Conservation (phyloP, 495 filamentous ascomycete species). For the Letharia columbiana region DNA sequence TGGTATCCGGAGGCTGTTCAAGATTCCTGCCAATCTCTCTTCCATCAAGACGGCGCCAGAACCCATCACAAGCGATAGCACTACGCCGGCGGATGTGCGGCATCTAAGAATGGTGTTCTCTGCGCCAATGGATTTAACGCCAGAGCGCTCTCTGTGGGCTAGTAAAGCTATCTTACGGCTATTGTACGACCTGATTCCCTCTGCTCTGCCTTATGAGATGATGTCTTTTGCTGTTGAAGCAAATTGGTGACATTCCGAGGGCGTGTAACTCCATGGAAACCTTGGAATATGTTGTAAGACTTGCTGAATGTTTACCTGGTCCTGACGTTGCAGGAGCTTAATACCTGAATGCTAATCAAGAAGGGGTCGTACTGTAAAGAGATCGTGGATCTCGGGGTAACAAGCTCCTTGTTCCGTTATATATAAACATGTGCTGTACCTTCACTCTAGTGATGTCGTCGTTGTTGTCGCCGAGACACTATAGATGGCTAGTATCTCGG, state of each 20-base stretch:
- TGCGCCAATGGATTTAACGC: conserved; percentile 11
- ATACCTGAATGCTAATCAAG: background rate
- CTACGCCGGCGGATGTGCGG: conserved; percentile 9
- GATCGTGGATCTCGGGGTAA: background rate
- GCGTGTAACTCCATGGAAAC: background rate
- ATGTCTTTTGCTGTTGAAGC: background rate
- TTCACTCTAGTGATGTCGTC: no score
- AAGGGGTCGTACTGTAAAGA: background rate
- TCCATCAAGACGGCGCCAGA: conserved; percentile 5
- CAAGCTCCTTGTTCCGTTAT: background rate
- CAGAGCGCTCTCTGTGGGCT: background rate
- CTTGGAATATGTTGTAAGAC: background rate
- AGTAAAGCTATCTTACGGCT: background rate
- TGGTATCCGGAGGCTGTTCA: conserved; percentile 43
- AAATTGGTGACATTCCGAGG: background rate
- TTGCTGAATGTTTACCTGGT: background rate
- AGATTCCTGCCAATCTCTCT: conserved; percentile 39
- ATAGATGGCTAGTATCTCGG: no score
- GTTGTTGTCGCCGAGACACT: background rate
- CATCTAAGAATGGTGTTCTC: conserved; percentile 18
- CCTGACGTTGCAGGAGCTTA: background rate
- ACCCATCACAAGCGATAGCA: conserved; percentile 13
- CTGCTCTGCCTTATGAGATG: background rate
- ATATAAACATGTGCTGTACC: no score
- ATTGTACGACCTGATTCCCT: background rate